These are phyloP conservation scores for Arbutus unedo DNA, from an alignment of 148 eudicot species.

Conservation along the genomic window DNA sequence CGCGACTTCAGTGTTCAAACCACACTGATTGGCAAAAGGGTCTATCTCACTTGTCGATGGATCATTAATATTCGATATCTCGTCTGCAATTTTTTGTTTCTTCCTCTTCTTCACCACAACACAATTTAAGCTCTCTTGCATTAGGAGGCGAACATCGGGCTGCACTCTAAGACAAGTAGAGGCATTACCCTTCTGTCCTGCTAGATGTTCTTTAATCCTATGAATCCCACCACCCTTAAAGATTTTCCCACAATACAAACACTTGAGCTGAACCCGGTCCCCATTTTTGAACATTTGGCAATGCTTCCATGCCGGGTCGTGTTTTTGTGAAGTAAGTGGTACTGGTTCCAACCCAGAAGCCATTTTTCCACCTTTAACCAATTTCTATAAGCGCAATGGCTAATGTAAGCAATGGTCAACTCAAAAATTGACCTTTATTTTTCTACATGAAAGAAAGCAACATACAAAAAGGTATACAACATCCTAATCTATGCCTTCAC, in stretches of 20 bases:
- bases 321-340: constrained; percentile 75
- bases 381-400: background rate
- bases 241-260: constrained; percentile 76
- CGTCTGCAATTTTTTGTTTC: constrained; percentile 65
- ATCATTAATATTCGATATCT: constrained; percentile 28
- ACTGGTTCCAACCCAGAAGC: constrained; percentile 61
- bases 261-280: constrained; percentile 69
- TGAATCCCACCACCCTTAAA: constrained; percentile 97
- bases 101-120: constrained; percentile 66
- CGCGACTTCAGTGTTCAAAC: constrained; percentile 35
- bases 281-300: constrained; percentile 79
- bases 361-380: constrained; percentile 31
- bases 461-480: background rate
- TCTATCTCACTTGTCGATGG: constrained; percentile 36
- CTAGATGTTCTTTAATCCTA: constrained; percentile 86
- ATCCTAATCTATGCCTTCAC: background rate
- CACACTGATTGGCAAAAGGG: constrained; percentile 38
- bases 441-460: background rate
- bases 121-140: constrained; percentile 73
- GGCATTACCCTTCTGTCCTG: constrained; percentile 79
- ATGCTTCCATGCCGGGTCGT: constrained; percentile 97
- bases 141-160: constrained; percentile 50
- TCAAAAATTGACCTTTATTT: background rate
- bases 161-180: constrained; percentile 61
- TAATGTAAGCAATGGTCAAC: background rate